Base-by-base conservation (phyloP, 2,329 filamentous ascomycete genomes). In the Ustulina deusta region DNA sequence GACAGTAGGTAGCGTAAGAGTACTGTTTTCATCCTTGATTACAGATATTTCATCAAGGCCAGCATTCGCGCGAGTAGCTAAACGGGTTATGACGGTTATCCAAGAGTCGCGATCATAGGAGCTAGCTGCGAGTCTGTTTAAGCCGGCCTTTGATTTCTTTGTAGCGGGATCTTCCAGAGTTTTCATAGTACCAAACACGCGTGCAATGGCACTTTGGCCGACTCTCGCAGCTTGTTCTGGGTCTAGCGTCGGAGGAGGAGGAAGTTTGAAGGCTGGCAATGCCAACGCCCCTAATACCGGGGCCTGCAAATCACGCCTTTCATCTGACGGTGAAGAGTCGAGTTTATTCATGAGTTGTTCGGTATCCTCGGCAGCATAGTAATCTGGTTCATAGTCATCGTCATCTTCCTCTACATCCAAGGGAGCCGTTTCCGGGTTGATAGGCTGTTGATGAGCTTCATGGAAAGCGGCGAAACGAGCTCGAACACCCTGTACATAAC, bases 331-430 rank as follows among this genome's bases (percentile, higher is more conserved):
- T 5, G 90, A 84, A 68, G 88, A 88, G 76, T 95, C 92, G 15
- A 93, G 84, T 76, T 92, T 92, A 79, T 95, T 93, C 56, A 91
- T 81, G 36, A 93, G 90, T 75, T 95, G 92, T 74, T 94, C 91
- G 0, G 88, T 88, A 71, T 93, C 90, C 78, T 97, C 93, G 40
- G 89, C 88, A 9, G 91, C 87, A 66, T 91, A 89, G 73, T 93
- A 94, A 75, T 97, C 92, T 0, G 95, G 94, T 75, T 97, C 95
- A 76, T 97, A 97, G 74, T 97, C 93, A 71, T 97, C 93, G 22
- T 97, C 94, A 48, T 97, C 94, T 9, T 91, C 90, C 6, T 91
- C 89, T 3, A 92, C 89, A 29, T 87, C 88, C 1, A 90, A 78
- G 0, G 86, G 87, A 15, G 86, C 83, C 1, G 88, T 90, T 61